Base-by-base conservation (phyloP, 306 rosid species). In the Geum urbanum region DNA sequence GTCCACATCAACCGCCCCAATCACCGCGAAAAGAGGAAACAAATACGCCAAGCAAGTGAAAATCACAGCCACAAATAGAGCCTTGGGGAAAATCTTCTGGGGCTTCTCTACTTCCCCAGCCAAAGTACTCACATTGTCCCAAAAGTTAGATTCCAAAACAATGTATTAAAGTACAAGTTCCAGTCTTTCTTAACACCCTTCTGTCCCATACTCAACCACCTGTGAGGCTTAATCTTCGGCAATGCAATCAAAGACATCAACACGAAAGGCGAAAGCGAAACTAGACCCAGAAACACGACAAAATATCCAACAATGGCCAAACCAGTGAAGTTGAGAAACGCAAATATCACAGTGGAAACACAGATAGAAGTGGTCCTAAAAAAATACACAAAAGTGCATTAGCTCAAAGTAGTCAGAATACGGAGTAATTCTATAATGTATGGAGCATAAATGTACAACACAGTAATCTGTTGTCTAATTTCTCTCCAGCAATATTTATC, bases 301-400 rank as follows among this genome's bases (percentile, higher is more conserved):
- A 55, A 63, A 16, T 69, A 81, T 13, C 84, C 84, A 1, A 81
- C 81, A 50, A 81, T 72, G 2, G 78, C 67, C 15, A 77, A 24
- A 11, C 84, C 84, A 7, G 78, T 72, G n/a, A 73, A 81, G 73
- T 81, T 80, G 37, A 80, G 67, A 20, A 80, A 63, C 2, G 84
- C 45, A 0, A 80, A 78, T 4, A 69, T 2, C 43, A 75, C 7
- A 9, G 72, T 81, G 0, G 75, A 68, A 14, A 56, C 16, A 4
- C 74, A 63, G 4, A 81, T 8, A 4, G 81, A 65, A 35, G 65
- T n/a, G 37, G 37, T 1, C 37, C 37, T 32, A 32, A 1, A 32
- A 32, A 32, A 32, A 32, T n/a, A n/a, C 37, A 32, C 37, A 32
- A 2, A 3, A 32, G 37, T 3, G 37, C 37, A 32, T 32, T 32